Conservation (phyloP, 257 asterid species). For the Ophiorrhiza pumila region DNA sequence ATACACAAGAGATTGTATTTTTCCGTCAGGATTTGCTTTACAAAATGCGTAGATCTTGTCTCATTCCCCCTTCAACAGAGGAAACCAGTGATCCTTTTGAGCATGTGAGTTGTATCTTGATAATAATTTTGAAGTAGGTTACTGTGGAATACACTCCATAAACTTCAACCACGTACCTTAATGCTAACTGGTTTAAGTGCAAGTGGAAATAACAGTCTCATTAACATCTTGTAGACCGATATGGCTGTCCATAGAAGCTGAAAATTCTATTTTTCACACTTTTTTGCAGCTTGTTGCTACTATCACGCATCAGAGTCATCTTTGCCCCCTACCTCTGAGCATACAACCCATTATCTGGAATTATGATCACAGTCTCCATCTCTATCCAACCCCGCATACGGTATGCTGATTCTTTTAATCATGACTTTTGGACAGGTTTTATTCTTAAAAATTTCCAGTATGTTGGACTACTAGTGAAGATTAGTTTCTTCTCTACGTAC, state of each 20-base stretch:
- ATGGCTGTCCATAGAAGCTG: background rate
- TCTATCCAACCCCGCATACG: conserved; percentile 87
- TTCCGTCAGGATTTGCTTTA: conserved; percentile 95
- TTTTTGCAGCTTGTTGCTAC: conserved; percentile 89
- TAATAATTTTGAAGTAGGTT: background rate
- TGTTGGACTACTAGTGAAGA: background rate
- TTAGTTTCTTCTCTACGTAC: background rate
- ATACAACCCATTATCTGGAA: conserved; percentile 92
- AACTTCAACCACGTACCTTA: background rate
- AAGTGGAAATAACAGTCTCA: background rate
- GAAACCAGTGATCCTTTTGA: conserved; percentile 93
- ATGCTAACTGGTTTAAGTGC: background rate
- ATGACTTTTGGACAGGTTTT: background rate
- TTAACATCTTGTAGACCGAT: background rate
- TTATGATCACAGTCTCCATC: conserved; percentile 89
- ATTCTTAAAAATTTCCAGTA: background rate
- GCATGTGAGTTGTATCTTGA: conserved; percentile 52
- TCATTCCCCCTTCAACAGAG: conserved; percentile 81
- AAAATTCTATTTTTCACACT: conserved; percentile 8
- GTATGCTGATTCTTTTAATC: conserved; percentile 32
- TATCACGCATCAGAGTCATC: conserved; percentile 91
- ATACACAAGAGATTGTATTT: conserved; percentile 87
- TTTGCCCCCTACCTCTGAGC: conserved; percentile 89
- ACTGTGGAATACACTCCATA: background rate
- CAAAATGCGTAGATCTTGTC: conserved; percentile 88